Percentiles rank a stretch among this genome's conserved stretches.
Conservation (phyloP, 371 early-diverging fungal genomes). For the Phascolomyces articulosus region DNA sequence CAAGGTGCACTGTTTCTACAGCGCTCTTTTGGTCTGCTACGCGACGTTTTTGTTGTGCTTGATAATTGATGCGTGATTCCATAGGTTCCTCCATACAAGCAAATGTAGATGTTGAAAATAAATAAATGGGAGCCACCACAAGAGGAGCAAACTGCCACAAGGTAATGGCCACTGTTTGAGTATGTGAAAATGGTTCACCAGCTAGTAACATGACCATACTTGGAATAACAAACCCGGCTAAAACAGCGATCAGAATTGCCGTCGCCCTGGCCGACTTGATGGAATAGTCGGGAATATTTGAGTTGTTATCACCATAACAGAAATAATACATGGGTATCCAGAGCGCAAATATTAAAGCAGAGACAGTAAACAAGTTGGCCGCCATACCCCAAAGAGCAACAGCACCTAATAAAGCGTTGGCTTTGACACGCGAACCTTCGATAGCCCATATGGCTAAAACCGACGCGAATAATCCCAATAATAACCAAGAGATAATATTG, state of each 20-base stretch:
- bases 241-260: conserved; percentile 7
- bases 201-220: conserved; percentile 4
- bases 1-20: conserved; percentile 10
- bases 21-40: conserved; percentile 11
- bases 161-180: conserved; percentile 1
- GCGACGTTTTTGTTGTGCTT: background rate
- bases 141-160: conserved; percentile 16
- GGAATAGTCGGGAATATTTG: background rate
- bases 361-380: conserved; percentile 9
- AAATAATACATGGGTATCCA: conserved; percentile 14
- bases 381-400: conserved; percentile 8
- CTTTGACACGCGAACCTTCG: conserved; percentile 17
- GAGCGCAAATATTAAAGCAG: background rate
- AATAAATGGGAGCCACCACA: background rate
- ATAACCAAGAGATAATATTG: background rate
- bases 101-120: background rate
- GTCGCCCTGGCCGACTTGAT: conserved; percentile 1
- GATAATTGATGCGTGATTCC: conserved; percentile 4
- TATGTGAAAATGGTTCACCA: background rate
- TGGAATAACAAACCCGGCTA: conserved; percentile 9
- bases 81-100: conserved; percentile 6
- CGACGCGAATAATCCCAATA: conserved; percentile 7
- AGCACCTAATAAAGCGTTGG: background rate
- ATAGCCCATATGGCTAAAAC: conserved; percentile 4
- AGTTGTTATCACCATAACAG: background rate